These are phyloP conservation scores for Chaetomiaceae sp. DNA, from an alignment of 2,329 filamentous ascomycete genomes.

Conservation along the genomic window DNA sequence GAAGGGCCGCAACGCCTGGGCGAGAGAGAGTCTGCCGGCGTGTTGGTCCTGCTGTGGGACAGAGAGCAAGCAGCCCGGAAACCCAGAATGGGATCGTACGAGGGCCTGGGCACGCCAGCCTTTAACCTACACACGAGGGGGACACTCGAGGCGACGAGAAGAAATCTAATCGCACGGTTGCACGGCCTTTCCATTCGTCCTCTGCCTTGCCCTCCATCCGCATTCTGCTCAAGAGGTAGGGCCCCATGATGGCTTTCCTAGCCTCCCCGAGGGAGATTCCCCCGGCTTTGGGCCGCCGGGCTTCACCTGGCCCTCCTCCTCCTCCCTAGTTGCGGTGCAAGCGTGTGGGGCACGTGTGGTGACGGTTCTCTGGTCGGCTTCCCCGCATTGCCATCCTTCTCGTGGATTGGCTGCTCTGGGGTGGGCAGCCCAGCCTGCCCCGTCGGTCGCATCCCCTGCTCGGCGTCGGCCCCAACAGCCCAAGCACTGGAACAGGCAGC, in stretches of 20 bases:
- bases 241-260: conserved; percentile 17
- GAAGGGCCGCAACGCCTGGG: neutral
- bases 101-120: neutral
- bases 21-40: neutral
- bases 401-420: conserved; percentile 13
- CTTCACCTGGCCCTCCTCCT: conserved; percentile 14
- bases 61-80: too few relatives aligned
- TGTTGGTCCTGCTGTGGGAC: neutral
- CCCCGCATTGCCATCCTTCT: conserved; percentile 14
- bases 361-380: neutral
- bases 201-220: conserved; percentile 7
- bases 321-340: conserved; percentile 10
- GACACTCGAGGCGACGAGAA: neutral
- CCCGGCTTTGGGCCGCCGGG: conserved; percentile 4
- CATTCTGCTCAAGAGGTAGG: conserved; percentile 7
- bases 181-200: conserved; percentile 1
- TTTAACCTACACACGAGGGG: neutral
- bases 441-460: neutral
- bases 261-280: too few relatives aligned
- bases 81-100: neutral
- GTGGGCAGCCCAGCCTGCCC: neutral
- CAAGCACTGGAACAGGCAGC: neutral
- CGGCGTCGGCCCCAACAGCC: neutral
- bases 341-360: conserved; percentile 9
- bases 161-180: conserved; percentile 1